Evolutionary conservation across 2,329 filamentous ascomycete genomes (phyloP), one percentile per base, ranked within the genome.

Genomic region (Stemphylium lycopersici): DNA sequence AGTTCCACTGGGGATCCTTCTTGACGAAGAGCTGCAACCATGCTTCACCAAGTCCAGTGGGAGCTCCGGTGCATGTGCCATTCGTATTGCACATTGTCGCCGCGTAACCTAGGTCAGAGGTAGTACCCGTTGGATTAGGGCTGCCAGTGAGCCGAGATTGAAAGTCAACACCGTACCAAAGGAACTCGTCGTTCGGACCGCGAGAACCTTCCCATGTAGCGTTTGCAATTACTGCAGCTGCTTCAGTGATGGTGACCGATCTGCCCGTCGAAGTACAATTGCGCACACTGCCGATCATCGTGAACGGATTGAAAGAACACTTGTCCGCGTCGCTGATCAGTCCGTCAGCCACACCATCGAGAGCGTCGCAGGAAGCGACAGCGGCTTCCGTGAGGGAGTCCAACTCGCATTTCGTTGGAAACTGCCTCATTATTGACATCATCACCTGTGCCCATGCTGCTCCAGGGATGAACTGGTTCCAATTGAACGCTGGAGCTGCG

Each of bases 401-500:
- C 0, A 71, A n/a, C 41, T 73, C 70, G 42, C 70, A 73, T 1
- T 54, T 41, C 13, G 34, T 42, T 2, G 58, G 52, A 13, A 59
- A 57, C 6, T 52, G 26, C 1, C 46, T 44, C 22, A 52, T 44
- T 15, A 62, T 48, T 11, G 62, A 52, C 67, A 72, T 71, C 16
- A 67, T 48, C 6, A 63, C 38, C 33, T 66, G 61, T 8, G 63
- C 52, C 52, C 61, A 69, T n/a, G 56, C 48, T 2, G 32, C 48
- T 1, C 48, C 43, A 12, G 52, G 29, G 5, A 61, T 24, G 5
- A 69, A 41, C 16, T 56, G 31, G 3, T 45, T 54, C 44, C 37
- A 56, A 33, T 65, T 54, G 39, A 71, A 49, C 0, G 66, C 72
- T 1, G 73, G 69, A 0, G 72, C 71, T 8, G 31, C 57, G 2